Conservation (phyloP, 2,329 filamentous ascomycete species). For the Fusarium nanum region DNA sequence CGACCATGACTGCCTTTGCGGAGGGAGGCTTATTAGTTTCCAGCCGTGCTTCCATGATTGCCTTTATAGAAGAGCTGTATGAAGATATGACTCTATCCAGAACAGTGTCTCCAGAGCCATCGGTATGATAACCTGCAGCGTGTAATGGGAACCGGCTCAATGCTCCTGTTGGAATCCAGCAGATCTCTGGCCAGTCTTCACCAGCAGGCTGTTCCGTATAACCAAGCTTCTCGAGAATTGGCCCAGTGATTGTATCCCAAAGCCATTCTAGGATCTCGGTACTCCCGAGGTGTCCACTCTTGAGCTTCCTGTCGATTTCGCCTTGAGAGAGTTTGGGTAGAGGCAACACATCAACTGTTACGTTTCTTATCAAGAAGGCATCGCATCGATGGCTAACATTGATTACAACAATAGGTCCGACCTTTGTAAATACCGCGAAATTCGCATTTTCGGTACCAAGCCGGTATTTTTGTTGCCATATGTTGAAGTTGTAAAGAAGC, state of each 20-base stretch:
- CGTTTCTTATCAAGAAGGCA: neutral
- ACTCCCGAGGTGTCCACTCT: neutral
- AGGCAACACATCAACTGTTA: neutral
- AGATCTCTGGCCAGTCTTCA: neutral
- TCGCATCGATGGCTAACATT: neutral
- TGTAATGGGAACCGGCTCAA: neutral
- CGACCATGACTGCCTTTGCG: neutral
- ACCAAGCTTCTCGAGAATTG: accelerated
- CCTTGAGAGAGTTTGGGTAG: accelerated
- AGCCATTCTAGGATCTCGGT: neutral
- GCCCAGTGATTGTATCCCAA: neutral
- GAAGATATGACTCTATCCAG: neutral
- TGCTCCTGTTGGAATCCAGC: neutral
- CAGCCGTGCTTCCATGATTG: neutral
- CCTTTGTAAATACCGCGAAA: neutral
- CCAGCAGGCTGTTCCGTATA: neutral
- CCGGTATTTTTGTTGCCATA: neutral
- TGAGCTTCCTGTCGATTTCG: accelerated
- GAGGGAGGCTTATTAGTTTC: accelerated
- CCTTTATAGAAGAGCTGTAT: neutral
- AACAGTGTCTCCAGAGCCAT: accelerated
- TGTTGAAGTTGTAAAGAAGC: neutral
- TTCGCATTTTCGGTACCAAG: accelerated
- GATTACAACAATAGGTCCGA: neutral
- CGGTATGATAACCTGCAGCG: neutral